Evolutionary conservation across 2,329 filamentous ascomycete species (phyloP), one percentile per base, ranked within the genome.

Genomic region (Fusarium sp.): DNA sequence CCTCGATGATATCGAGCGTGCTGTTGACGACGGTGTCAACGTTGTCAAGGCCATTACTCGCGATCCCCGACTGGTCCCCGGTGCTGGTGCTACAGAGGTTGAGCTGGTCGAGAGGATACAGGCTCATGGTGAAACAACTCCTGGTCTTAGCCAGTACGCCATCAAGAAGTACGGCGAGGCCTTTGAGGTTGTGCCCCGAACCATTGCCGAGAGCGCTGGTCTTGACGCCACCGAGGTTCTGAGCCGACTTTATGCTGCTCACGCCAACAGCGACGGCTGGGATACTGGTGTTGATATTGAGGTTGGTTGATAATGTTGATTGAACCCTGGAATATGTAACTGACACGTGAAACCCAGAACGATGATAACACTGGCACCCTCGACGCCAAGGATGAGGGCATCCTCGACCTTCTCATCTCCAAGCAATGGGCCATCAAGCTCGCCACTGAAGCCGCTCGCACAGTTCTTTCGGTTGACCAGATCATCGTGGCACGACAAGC

Each of bases 401-500:
- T 99, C 76, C 88, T 99, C 64, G 97, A 99, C 81, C 88, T 99
- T 49, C 89, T 98, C 85, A 91, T 95, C 70, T 92, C 93, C 75
- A 99, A 99, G 89, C 92, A 92, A 80, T 98, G 95, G 96, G 96
- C 96, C 55, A 98, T 99, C 84, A 96, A 96, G 86, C 88, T 99
- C 74, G 97, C 96, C 40, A 98, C 96, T 27, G 96, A 99, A 85
- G 93, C 96, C 44, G 96, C 95, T 62, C 90, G 96, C 79, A 99
- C 96, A 56, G 93, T 99, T 33, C 87, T 99, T 74, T 97, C 95
- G 56, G 96, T 99, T 42, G 96, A 99, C 84, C 97, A 99, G 86
- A 99, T 99, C 81, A 99, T 99, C 81, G 96, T 99, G 66, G 95
- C 97, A 72, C 92, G 96, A 85, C 96, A 98, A 86, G 96, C 97